Conservation (phyloP, 495 filamentous ascomycete species). For the Neurospora tetrasperma region DNA sequence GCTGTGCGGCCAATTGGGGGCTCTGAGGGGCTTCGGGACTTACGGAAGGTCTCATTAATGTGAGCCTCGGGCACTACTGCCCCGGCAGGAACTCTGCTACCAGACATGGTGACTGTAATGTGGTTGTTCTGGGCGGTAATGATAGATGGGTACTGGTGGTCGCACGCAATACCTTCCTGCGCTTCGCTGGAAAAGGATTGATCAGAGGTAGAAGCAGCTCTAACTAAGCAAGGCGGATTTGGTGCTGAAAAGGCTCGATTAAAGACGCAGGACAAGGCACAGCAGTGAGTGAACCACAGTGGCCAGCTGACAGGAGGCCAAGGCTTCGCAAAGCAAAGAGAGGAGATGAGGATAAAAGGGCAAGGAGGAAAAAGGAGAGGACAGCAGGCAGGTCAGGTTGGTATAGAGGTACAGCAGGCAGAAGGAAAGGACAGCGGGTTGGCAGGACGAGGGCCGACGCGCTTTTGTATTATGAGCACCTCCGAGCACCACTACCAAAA, state of each 20-base stretch:
- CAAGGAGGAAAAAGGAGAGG: not conserved
- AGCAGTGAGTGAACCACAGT: not conserved
- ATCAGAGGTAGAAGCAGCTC: not conserved
- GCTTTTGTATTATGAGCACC: not conserved
- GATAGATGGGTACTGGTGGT: not conserved
- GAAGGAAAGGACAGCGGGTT: not conserved
- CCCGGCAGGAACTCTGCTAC: conserved; percentile 12
- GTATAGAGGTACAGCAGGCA: not conserved
- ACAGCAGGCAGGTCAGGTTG: not conserved
- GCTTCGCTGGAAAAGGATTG: not conserved
- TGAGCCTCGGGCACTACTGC: conserved; percentile 77
- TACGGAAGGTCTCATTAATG: conserved; percentile 73
- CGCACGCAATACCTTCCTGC: not conserved
- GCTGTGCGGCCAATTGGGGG: conserved; percentile 4
- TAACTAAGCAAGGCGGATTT: not conserved
- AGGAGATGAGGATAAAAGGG: not conserved
- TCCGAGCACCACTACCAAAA: not conserved
- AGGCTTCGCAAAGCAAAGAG: not conserved
- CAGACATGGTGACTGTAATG: not conserved
- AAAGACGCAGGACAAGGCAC: not conserved
- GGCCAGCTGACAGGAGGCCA: not conserved
- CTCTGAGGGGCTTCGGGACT: conserved; percentile 8
- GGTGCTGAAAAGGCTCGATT: not conserved
- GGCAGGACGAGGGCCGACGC: not conserved
- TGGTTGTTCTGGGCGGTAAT: not conserved